Evolutionary conservation across 164 flowering plant genomes (phyloP), one percentile per base, ranked within the genome.

Genomic region (Amborella trichopoda): DNA sequence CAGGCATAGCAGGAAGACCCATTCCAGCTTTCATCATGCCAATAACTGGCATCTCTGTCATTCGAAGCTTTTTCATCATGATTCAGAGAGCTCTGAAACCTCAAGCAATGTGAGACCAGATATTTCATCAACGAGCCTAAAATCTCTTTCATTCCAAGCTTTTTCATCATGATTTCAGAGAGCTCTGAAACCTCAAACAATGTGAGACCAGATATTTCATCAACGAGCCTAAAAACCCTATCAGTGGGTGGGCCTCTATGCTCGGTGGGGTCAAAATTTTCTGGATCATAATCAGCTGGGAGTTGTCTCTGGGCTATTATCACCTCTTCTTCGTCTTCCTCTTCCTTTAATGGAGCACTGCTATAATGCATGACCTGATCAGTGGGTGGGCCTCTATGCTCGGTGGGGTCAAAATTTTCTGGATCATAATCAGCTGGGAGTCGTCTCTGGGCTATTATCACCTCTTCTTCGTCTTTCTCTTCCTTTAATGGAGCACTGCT

Each of bases 241-340:
- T 66, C 82, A 0, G 89, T 69, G 3, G 98, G 98, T 28, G 95
- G 98, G 54, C 91, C 80, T 2, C 94, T 86, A 50, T 86, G 94
- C 54, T 78, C 75, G 1, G 89, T 71, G 6, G 94, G 95, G 64
- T 90, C 95, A 42, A 86, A 86, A 34, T 59, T 83, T 6, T 77
- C 55, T 1, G 95, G 84, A 36, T 90, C 94, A 46, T 85, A 83
- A 60, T 86, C 94, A 23, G 98, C 66, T 1, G 98, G 98, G 26
- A 86, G 95, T 54, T 68, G 69, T 60, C 86, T 69, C 37, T 72
- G 97, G 54, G 83, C 95, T 24, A 81, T 60, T 64, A 78, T 78
- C 20, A 68, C 73, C 44, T 63, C 70, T 27, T 84, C 93, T 33
- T 70, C 78, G 5, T 73, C 84, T 3, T 68, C 78, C 2, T 75